Base-by-base conservation (phyloP, 116 monocot species). In the Thalassia testudinum region DNA sequence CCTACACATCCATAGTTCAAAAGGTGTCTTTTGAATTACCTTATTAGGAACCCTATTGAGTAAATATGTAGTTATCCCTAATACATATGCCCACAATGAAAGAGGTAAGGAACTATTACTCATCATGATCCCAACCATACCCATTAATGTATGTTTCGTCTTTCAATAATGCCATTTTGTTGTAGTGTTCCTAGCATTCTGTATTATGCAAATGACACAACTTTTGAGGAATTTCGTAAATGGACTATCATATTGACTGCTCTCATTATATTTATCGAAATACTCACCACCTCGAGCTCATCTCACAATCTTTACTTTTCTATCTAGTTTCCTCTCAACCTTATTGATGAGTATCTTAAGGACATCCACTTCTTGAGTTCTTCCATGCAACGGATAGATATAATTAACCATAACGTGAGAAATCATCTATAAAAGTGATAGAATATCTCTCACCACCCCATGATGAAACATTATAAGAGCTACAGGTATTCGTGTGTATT, bases 391-490 rank as follows among this genome's bases (percentile, higher is more conserved):
- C 4, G 15, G 15, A 45, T 45, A 34, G 30, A 45, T 20, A 15
- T 45, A 45, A 8, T n/a, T n/a, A n/a, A 6, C 19, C 45, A 45
- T 20, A n/a, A 5, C 4, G 15, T 45, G 45, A 45, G 19, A 45
- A 45, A 45, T 45, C 19, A 45, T 45, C 15, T 7, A 45, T 45
- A 45, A 45, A 45, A 2, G 15, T 45, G 19, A 20, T 45, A 45
- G 15, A 45, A 45, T 45, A n/a, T 45, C 15, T n/a, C 45, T 16
- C 45, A n/a, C 18, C 45, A 7, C 45, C 45, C 45, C 15, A 45
- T 45, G 45, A 45, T 45, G 45, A 45, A 16, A n/a, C 45, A 45
- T 45, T 45, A 45, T 6, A 34, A 45, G 45, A 16, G 15, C 45
- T 13, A 45, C 45, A 45, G 4, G 15, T 45, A 45, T 45, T 13